A percentile compares a stretch with the other conserved stretches of the same genome.
These are phyloP conservation scores for Globisporangium barbulae DNA, from an alignment of 352 stramenopile genomes.

Conservation along the genomic window DNA sequence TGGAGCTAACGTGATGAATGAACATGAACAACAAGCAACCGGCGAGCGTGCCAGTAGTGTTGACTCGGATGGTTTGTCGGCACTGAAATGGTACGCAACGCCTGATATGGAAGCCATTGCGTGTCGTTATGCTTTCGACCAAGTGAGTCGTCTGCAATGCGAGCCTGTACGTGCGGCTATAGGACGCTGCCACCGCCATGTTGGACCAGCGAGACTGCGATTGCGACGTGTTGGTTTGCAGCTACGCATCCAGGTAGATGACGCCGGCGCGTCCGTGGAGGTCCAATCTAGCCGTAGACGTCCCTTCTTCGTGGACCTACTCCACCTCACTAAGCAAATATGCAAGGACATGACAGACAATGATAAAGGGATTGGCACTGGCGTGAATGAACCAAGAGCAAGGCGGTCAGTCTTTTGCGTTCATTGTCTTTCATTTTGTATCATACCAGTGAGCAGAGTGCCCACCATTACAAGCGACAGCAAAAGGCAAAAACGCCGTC, in stretches of 20 bases:
- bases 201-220: too few relatives aligned
- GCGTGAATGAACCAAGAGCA: not conserved
- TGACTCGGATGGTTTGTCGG: not conserved
- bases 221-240: too few relatives aligned
- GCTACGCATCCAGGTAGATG: too few relatives aligned
- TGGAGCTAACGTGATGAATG: conserved; percentile 28
- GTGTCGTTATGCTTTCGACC: not conserved
- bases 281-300: too few relatives aligned
- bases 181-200: not conserved
- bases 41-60: not conserved
- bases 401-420: too few relatives aligned
- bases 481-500: not conserved
- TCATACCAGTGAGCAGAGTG: not conserved
- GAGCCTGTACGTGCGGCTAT: not conserved
- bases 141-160: not conserved
- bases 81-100: not conserved
- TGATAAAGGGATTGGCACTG: too few relatives aligned
- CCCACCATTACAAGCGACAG: not conserved
- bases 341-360: too few relatives aligned
- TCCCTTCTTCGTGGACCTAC: too few relatives aligned
- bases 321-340: too few relatives aligned
- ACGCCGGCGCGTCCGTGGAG: too few relatives aligned
- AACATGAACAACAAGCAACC: too few relatives aligned
- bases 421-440: not conserved
- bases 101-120: not conserved